Conservation (phyloP, 345 rosid genomes). For the Trapa incisa region DNA sequence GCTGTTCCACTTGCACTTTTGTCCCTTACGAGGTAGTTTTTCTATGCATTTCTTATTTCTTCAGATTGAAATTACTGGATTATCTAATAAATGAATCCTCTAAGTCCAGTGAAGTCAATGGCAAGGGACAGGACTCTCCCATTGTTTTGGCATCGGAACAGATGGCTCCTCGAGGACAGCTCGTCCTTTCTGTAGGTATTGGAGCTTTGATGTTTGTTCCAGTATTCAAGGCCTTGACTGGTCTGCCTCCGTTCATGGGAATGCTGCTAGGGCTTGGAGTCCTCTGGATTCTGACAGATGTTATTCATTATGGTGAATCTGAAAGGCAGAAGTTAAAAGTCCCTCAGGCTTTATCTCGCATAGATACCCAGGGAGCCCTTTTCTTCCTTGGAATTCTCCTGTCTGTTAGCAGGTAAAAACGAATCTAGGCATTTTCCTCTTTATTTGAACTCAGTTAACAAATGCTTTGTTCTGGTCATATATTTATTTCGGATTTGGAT, state of each 20-base stretch:
- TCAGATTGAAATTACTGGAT: not conserved
- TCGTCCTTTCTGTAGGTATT: constrained; percentile 70
- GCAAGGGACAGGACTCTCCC: constrained; percentile 51
- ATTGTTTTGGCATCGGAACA: constrained; percentile 69
- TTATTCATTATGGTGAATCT: constrained; percentile 89
- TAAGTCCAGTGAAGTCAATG: constrained; percentile 67
- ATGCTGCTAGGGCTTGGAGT: constrained; percentile 92
- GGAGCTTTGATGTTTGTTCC: constrained; percentile 92
- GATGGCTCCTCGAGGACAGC: constrained; percentile 88
- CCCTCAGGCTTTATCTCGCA: constrained; percentile 88
- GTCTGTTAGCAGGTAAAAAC: constrained; percentile 67
- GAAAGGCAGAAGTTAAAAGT: constrained; percentile 82
- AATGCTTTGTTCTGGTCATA: not conserved
- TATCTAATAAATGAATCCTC: not conserved
- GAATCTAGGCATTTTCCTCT: not conserved
- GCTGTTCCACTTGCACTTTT: constrained; percentile 75
- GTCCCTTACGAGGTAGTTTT: constrained; percentile 72
- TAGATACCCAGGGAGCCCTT: constrained; percentile 85
- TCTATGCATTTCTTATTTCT: constrained; percentile 13
- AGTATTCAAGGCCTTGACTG: constrained; percentile 79
- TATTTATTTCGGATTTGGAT: not conserved
- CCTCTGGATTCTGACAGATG: constrained; percentile 93
- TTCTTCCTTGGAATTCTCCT: constrained; percentile 93
- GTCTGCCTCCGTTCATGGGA: constrained; percentile 96
- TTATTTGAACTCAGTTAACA: not conserved